These are phyloP conservation scores for Exobasidium rhododendri DNA, from an alignment of 1,284 basidiomycete genomes.

Conservation along the genomic window DNA sequence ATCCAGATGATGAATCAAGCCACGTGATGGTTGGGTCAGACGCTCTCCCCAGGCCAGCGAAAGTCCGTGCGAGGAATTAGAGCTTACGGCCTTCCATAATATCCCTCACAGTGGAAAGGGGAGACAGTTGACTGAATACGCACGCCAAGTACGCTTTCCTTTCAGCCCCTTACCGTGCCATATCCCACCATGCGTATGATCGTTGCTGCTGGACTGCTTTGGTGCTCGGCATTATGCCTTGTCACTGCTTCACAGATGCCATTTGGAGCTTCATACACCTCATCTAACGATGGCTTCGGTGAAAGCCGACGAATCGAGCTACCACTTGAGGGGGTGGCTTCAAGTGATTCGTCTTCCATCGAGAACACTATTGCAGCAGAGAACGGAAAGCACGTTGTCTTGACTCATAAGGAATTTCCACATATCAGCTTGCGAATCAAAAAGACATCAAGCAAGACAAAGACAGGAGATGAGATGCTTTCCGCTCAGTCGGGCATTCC, in stretches of 20 bases:
- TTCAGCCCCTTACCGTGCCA: too few species aligned
- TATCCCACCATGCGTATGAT: background rate
- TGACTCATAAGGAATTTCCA: conserved; percentile 42
- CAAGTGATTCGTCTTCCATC: background rate
- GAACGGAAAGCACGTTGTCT: conserved; percentile 15
- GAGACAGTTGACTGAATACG: too few species aligned
- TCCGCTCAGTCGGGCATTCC: background rate
- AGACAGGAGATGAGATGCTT: background rate
- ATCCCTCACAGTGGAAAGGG: too few species aligned
- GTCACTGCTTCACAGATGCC: background rate
- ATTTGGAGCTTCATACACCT: background rate
- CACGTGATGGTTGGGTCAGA: background rate
- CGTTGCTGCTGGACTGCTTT: background rate
- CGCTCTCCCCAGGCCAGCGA: too few species aligned
- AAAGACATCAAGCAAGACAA: conserved; percentile 24
- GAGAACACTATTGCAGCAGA: conserved; percentile 7
- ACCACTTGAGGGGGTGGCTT: background rate
- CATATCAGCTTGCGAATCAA: conserved; percentile 40
- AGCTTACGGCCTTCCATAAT: too few species aligned
- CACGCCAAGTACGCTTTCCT: too few species aligned
- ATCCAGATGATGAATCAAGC: background rate
- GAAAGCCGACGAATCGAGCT: conserved; percentile 7
- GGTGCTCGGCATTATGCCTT: background rate
- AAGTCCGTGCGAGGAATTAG: too few species aligned
- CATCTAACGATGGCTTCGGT: background rate